A percentile compares a stretch with the other conserved stretches of the same genome.
These are phyloP conservation scores for Emmonsia crescens DNA, from an alignment of 2,329 filamentous ascomycete species.

Conservation along the genomic window DNA sequence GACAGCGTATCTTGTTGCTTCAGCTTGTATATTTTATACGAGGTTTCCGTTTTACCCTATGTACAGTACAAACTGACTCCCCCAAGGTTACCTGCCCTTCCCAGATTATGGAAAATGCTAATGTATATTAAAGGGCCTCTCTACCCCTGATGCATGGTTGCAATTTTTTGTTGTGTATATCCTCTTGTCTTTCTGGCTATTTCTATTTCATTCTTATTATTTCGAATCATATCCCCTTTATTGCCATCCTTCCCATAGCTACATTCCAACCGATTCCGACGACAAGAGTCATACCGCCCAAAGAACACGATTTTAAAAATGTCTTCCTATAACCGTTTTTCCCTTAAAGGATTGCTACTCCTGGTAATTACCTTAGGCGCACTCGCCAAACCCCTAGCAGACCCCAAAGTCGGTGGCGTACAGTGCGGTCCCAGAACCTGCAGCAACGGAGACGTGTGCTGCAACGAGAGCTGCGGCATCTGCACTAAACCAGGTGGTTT, in stretches of 20 bases:
- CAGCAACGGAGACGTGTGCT: background rate
- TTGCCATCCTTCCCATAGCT: background rate
- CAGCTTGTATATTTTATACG: background rate
- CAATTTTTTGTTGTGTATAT: background rate
- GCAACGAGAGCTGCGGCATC: constrained; percentile 3
- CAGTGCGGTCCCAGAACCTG: background rate
- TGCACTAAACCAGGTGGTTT: background rate
- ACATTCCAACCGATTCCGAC: background rate
- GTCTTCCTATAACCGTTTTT: background rate
- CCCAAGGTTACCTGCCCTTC: background rate
- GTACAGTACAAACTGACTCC: background rate
- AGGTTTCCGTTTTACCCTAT: background rate
- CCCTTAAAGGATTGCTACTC: constrained; percentile 1
- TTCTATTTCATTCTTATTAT: background rate
- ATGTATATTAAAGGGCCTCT: background rate
- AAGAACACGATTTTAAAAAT: background rate
- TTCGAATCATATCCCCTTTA: background rate
- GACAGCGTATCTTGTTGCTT: too few relatives aligned
- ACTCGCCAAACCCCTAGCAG: background rate
- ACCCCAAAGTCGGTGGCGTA: background rate
- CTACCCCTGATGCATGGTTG: background rate
- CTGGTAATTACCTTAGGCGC: background rate
- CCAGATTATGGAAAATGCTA: background rate
- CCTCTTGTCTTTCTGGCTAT: background rate
- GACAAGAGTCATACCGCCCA: background rate